Evolutionary conservation across 2,329 filamentous ascomycete genomes (phyloP).

Genomic region (Ophiocordyceps camponoti-rufipedis): DNA sequence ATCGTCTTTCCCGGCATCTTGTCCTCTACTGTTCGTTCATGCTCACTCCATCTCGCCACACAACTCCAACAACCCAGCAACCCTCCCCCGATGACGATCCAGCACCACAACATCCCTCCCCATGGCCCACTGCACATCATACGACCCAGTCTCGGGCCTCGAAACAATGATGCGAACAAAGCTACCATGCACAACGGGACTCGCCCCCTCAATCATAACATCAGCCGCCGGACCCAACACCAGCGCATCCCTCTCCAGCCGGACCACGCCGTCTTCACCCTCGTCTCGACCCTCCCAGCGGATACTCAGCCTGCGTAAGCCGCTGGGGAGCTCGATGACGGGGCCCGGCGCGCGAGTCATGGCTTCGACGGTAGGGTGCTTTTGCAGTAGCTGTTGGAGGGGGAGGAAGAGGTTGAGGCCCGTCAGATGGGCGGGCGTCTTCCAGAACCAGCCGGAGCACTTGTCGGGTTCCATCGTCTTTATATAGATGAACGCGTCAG

Average conservation of each 20-base stretch:
- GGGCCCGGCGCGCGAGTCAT: slow-evolving; percentile 2
- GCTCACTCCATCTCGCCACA: neutral
- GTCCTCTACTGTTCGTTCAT: no score
- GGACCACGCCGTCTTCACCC: neutral
- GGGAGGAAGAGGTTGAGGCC: slow-evolving; percentile 16
- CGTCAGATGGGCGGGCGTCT: slow-evolving; percentile 23
- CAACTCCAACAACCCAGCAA: neutral
- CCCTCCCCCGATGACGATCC: neutral
- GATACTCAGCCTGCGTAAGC: neutral
- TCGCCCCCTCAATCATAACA: neutral
- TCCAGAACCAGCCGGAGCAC: slow-evolving; percentile 31
- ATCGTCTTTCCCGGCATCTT: no score
- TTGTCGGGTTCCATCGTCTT: slow-evolving; percentile 26
- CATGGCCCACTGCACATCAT: neutral
- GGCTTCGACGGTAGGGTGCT: slow-evolving; percentile 6
- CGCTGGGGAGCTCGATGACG: neutral
- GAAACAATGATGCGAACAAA: neutral
- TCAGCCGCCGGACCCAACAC: neutral
- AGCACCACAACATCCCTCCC: neutral
- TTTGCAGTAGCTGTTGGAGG: slow-evolving; percentile 11
- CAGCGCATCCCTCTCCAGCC: neutral
- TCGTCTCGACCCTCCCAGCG: neutral
- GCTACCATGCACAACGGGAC: neutral
- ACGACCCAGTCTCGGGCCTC: neutral
- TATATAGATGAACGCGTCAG: no score